These are phyloP conservation scores for Trichoderma endophyticum DNA, from an alignment of 2,329 filamentous ascomycete species.

Conservation along the genomic window DNA sequence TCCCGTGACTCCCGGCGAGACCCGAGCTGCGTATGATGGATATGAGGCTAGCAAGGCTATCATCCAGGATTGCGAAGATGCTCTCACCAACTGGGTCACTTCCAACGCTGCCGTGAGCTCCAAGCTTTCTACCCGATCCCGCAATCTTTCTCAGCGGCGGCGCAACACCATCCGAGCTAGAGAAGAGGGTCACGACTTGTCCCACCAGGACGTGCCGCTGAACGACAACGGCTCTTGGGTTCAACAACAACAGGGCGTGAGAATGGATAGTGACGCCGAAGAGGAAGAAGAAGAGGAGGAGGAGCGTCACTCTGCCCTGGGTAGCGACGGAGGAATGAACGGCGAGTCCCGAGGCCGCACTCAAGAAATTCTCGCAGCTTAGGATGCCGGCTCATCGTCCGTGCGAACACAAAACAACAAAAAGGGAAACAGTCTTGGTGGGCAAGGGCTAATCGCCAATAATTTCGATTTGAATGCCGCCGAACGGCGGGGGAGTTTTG, in stretches of 20 bases:
- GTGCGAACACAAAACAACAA: conserved; percentile 11
- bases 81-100: conserved; percentile 94
- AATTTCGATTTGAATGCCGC: conserved; percentile 19
- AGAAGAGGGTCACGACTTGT: conserved; percentile 73
- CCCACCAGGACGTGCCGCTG: conserved; percentile 74
- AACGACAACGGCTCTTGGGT: conserved; percentile 84
- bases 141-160: conserved; percentile 82
- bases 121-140: conserved; percentile 81
- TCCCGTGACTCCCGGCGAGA: conserved; percentile 95
- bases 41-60: conserved; percentile 99
- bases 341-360: conserved; percentile 56
- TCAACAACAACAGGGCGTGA: conserved; percentile 61
- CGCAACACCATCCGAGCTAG: conserved; percentile 66
- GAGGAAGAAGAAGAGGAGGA: conserved; percentile 56
- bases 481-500: conserved; percentile 29
- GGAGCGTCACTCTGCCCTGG: conserved; percentile 47
- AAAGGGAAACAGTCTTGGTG: conserved; percentile 3
- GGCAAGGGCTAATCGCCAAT: conserved; percentile 14
- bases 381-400: neutral
- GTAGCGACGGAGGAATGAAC: conserved; percentile 51
- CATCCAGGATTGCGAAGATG: conserved; percentile 97
- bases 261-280: conserved; percentile 63
- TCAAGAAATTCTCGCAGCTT: conserved; percentile 45
- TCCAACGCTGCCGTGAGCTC: conserved; percentile 85
- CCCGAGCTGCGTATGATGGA: conserved; percentile 90